phyloP scores from a whole-genome alignment of 2,329 filamentous ascomycete genomes.

The Phyllosticta citriasiana region DNA sequence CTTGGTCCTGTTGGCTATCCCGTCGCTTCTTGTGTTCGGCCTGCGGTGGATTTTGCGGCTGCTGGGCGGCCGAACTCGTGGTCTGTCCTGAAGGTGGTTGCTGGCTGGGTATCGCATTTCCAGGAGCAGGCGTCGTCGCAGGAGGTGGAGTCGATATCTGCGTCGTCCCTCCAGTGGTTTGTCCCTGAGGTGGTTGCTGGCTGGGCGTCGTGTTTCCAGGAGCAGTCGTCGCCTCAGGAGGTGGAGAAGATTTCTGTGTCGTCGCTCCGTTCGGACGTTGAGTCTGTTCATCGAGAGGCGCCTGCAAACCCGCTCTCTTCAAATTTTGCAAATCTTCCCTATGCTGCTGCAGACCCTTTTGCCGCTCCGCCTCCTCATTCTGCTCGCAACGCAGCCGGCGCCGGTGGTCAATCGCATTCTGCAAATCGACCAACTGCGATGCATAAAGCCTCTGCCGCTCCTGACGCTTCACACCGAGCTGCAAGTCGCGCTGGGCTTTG shows the following conservation, averaged over 20 bases:
- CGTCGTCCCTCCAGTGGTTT: too few species aligned
- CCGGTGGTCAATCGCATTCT: conserved; percentile 46
- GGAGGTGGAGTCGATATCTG: too few species aligned
- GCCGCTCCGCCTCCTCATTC: conserved; percentile 36
- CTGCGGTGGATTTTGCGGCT: background rate
- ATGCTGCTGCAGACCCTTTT: conserved; percentile 37
- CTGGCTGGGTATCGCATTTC: too few species aligned
- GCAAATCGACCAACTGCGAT: conserved; percentile 35
- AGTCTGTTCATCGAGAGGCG: background rate
- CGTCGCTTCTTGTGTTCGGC: background rate
- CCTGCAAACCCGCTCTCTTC: conserved; percentile 10
- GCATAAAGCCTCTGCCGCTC: conserved; percentile 37
- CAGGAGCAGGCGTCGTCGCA: too few species aligned
- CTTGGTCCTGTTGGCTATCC: background rate
- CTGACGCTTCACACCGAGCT: conserved; percentile 42
- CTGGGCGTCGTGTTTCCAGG: background rate
- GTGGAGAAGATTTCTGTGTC: background rate
- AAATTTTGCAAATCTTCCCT: conserved; percentile 37
- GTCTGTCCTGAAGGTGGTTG: background rate
- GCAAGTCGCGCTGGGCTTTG: conserved; percentile 36
- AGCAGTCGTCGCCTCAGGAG: background rate
- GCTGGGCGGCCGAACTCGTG: too few species aligned
- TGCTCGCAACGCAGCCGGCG: conserved; percentile 35
- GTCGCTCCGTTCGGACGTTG: background rate
- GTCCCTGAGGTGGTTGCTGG: background rate